Evolutionary conservation across 176 grass and related monocot species (phyloP), one percentile per base, ranked within the genome.

Genomic region (Oryza glaberrima): DNA sequence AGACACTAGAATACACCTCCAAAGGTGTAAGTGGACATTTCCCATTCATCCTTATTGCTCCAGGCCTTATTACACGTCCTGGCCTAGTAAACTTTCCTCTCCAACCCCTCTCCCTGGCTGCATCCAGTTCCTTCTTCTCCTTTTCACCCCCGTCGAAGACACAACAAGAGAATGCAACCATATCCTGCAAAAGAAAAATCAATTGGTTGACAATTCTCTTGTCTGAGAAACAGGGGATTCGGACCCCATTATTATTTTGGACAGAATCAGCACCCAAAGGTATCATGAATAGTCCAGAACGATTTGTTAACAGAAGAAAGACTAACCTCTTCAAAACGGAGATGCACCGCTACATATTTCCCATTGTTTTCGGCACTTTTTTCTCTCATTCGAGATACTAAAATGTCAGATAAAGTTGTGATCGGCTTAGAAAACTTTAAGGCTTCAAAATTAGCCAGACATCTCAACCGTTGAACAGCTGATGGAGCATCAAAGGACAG

Each of bases 81-180:
- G 83, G 94, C 82, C 91, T 94, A 75, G 97, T 99, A 79, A 99
- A 99, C 77, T 99, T 99, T 69, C 97, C 97, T 86, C 90, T 90
- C 97, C 97, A 94, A 44, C 94, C 97, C 87, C 69, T 96, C 90
- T 99, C 97, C 88, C 97, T 96, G 72, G 94, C 97, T 76, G 82
- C 92, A 47, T 91, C 92, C 90, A 99, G 86, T 44, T 99, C 97
- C 54, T 88, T 81, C 70, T 85, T 99, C 76, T 99, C 97, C 44
- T 88, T 87, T 22, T 92, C 90, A 63, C 91, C 97, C 47, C 94
- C 92, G 25, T 99, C 90, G 88, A 99, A 94, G 79, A 96, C 82
- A 84, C 97, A 99, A 65, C 97, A 96, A 67, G 97, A 99, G 87
- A 99, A 99, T 10, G 97, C 94, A 77, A 99, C 97, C 97, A 99